Evolutionary conservation across 768 basidiomycete genomes (phyloP), one percentile per base, ranked within the genome.

Genomic region (Trametes villosa): DNA sequence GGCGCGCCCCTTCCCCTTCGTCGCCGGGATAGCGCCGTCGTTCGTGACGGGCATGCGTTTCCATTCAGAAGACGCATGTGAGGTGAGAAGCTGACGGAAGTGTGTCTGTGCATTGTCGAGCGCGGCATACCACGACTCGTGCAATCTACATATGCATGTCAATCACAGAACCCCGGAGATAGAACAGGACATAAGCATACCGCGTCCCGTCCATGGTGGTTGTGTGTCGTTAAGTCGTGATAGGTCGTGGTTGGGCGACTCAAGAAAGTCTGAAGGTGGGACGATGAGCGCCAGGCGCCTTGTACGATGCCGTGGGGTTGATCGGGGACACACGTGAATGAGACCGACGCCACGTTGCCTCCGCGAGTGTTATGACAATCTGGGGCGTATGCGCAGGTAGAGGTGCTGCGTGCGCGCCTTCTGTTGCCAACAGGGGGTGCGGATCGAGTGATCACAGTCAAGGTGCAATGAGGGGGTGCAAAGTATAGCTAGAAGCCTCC

Each of bases 41-140:
- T 68, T 67, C n/a, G 77, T 76, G 27, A 78, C 63, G 11, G 84
- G 79, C 26, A 96, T 81, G 26, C 92, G 86, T 70, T 87, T 95
- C 95, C 95, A 97, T 49, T 92, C 87, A 11, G 77, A 72, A 1
- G 88, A 83, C 13, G 84, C 77, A 47, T 88, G 77, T 5, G 91
- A 90, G 7, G 87, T 83, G 49, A 96, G 80, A 11, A 95, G 81
- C 59, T 87, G 85, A 61, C 89, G 83, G 76, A 95, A 94, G 69
- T 86, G 85, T 47, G 82, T 74, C 67, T 94, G 89, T 52, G 94
- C 92, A 60, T 83, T 80, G 66, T 80, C 82, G 58, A 96, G 80
- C 17, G 94, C 87, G 60, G 81, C 76, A 64, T 86, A 85, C 93
- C 94, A 96, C 41, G 90, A 86, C 73, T 92, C 86, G 67, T 87